Base-by-base conservation (phyloP, 2,329 filamentous ascomycete species). In the Ophiognomonia clavigignenti-juglandacearum region DNA sequence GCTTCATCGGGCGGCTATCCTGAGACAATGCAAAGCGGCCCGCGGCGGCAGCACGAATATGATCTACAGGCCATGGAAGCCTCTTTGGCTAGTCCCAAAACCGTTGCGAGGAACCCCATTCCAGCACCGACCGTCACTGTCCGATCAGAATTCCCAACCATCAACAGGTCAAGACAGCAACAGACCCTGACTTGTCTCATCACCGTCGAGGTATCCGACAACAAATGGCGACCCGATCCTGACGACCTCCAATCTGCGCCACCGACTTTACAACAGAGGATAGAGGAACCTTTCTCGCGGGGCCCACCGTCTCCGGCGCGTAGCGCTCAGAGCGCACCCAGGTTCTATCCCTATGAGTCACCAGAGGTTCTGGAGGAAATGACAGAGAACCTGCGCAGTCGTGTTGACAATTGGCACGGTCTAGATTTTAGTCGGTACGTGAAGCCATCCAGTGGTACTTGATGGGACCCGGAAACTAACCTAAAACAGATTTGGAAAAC, bases 351-450 rank as follows among this genome's bases (percentile, higher is more conserved):
- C 1, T 88, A 87, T 56, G 88, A 95, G 63, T 78, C 87, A 3
- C 74, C 82, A 3, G 86, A 91, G 57, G 82, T 83, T 5, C 65
- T 97, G 48, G 85, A 93, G 45, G 84, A 92, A 54, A 86, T 93
- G 61, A 95, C 91, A 0, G 88, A 96, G 60, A 88, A 83, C 53
- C 70, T 98, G 49, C 83, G 88, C 48, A 80, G 73, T 38, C 84
- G 91, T n/a, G 93, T 98, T 10, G 93, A 98, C 59, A 96, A 97
- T 58, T 98, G 93, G 93, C 93, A 98, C 63, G 92, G 93, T 0
- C 74, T 98, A 18, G 92, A 97, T 61, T 96, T 96, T 60, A 81
- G 82, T 60, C 81, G 88, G 43, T 45, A 31, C 19, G 43, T 45
- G 19, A 8, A 44, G 32, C 45, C 38, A 34, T 16, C 13, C 6